phyloP scores from a whole-genome alignment of 805 yeast genomes.

The Saccharomyces eubayanus region DNA sequence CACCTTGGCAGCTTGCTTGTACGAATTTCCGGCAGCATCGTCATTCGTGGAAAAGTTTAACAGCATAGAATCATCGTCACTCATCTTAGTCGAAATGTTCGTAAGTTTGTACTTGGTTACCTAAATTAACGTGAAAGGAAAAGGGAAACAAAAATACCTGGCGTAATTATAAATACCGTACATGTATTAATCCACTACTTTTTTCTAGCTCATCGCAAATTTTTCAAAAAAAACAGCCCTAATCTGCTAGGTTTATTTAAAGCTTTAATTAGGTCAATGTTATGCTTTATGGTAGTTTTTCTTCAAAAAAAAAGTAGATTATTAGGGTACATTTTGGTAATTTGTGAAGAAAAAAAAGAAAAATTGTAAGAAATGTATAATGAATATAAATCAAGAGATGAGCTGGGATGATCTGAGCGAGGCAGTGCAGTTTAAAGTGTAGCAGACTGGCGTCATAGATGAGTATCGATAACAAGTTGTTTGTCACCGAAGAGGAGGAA shows the following conservation, averaged over 20 bases:
- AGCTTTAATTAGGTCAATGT: not conserved
- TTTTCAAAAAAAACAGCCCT: not conserved
- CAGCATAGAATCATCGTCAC: constrained; percentile 39
- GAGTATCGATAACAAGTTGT: constrained; percentile 22
- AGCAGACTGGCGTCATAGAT: not conserved
- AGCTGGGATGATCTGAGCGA: not conserved
- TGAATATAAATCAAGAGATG: not conserved
- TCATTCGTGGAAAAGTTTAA: constrained; percentile 59
- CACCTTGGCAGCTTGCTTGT: constrained; percentile 33
- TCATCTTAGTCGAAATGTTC: constrained; percentile 9
- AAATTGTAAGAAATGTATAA: not conserved
- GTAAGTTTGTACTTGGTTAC: not conserved
- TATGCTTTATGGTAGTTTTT: not conserved
- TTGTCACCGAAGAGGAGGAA: constrained; percentile 34
- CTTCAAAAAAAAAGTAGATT: too few relatives aligned
- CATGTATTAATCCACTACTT: not conserved
- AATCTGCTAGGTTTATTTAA: not conserved
- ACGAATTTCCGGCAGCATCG: constrained; percentile 18
- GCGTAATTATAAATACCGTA: not conserved
- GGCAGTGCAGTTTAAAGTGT: not conserved
- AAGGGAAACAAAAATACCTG: not conserved
- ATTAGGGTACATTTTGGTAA: not conserved
- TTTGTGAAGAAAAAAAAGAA: not conserved
- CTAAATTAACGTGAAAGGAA: not conserved
- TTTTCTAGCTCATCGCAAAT: not conserved